Evolutionary conservation across 2,329 filamentous ascomycete species (phyloP).

Genomic region (Moelleriella libera): DNA sequence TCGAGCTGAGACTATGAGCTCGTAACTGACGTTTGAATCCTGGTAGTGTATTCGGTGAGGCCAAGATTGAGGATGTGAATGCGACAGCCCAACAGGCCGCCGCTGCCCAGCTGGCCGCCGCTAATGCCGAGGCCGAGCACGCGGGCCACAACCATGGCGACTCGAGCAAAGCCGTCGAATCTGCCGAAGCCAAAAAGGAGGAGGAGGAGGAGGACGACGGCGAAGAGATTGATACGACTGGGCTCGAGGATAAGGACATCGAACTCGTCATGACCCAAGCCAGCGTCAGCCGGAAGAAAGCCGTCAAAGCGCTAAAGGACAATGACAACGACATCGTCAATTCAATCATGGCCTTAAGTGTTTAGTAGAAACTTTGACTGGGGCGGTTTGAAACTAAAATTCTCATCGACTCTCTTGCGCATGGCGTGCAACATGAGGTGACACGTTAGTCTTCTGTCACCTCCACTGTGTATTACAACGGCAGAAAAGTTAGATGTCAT

Average conservation of each 20-base stretch:
- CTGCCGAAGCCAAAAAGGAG: slow-evolving; percentile 58
- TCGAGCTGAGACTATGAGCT: background rate
- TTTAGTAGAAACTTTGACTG: slow-evolving; percentile 31
- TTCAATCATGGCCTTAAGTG: slow-evolving; percentile 97
- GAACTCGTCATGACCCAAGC: slow-evolving; percentile 98
- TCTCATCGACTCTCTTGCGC: no score
- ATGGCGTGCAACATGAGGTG: no score
- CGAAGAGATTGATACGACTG: slow-evolving; percentile 88
- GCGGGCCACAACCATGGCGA: slow-evolving; percentile 61
- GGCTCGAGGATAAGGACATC: slow-evolving; percentile 97
- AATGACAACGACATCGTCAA: slow-evolving; percentile 99
- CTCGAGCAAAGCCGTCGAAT: slow-evolving; percentile 46
- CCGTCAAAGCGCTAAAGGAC: slow-evolving; percentile 95
- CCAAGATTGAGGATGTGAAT: slow-evolving; percentile 99
- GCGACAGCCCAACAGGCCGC: slow-evolving; percentile 82
- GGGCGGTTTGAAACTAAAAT: background rate
- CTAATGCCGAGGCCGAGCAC: slow-evolving; percentile 50
- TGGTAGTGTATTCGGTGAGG: slow-evolving; percentile 91
- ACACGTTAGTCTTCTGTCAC: no score
- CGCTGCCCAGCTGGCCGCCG: slow-evolving; percentile 82
- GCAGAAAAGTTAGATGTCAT: no score
- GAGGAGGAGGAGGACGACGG: slow-evolving; percentile 79
- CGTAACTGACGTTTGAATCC: background rate
- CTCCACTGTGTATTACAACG: no score
- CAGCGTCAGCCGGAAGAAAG: slow-evolving; percentile 93